Evolutionary conservation across 2,329 filamentous ascomycete genomes (phyloP).

Genomic region (Coniochaeta pulveracea): DNA sequence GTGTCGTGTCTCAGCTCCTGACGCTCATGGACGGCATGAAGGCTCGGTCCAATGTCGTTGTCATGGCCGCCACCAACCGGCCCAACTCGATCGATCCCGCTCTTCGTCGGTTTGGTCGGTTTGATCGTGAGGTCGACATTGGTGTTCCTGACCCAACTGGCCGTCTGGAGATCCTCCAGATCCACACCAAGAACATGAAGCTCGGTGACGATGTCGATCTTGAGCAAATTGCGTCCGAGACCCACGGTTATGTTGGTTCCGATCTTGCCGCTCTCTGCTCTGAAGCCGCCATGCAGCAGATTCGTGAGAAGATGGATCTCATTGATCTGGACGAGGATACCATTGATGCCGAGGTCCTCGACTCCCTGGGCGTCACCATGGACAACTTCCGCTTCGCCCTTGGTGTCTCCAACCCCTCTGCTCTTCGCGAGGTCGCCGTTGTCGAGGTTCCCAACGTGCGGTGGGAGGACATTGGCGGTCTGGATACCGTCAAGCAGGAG

Average conservation of each 20-base stretch:
- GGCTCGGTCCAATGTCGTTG: slow-evolving; percentile 94
- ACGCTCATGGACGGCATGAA: slow-evolving; percentile 99
- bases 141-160: slow-evolving; percentile 96
- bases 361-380: slow-evolving; percentile 97
- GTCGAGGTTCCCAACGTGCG: slow-evolving; percentile 98
- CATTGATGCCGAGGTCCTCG: slow-evolving; percentile 95
- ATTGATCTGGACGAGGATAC: slow-evolving; percentile 99
- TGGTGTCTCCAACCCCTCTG: slow-evolving; percentile 95
- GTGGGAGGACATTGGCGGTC: slow-evolving; percentile 99
- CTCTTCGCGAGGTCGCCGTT: slow-evolving; percentile 94
- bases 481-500: slow-evolving; percentile 97
- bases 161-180: slow-evolving; percentile 96
- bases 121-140: slow-evolving; percentile 98
- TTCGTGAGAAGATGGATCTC: slow-evolving; percentile 99
- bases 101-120: slow-evolving; percentile 93
- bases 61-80: slow-evolving; percentile 98
- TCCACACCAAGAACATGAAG: slow-evolving; percentile 99
- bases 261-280: slow-evolving; percentile 98
- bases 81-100: slow-evolving; percentile 98
- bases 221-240: slow-evolving; percentile 92
- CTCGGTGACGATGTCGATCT: slow-evolving; percentile 92
- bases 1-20: slow-evolving; percentile 89
- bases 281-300: slow-evolving; percentile 99
- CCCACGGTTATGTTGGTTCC: slow-evolving; percentile 97
- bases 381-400: slow-evolving; percentile 99